Evolutionary conservation across 2,329 filamentous ascomycete species (phyloP).

Genomic region (Colletotrichum eleusines): DNA sequence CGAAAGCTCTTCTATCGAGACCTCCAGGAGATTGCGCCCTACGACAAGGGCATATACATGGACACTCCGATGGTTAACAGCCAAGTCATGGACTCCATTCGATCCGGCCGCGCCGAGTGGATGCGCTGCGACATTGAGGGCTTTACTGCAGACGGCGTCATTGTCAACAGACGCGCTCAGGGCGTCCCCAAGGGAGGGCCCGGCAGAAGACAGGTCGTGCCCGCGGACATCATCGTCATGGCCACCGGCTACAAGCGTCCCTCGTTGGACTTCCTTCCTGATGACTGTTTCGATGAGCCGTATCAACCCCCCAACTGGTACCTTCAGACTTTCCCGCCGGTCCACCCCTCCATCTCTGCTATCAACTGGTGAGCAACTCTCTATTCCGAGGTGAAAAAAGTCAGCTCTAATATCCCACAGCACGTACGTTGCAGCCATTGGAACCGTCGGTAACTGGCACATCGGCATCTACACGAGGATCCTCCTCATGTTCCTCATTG

Average conservation of each 20-base stretch:
- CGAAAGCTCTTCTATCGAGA: constrained; percentile 87
- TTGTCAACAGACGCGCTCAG: constrained; percentile 77
- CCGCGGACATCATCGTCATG: constrained; percentile 83
- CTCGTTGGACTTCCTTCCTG: constrained; percentile 77
- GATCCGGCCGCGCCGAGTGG: constrained; percentile 80
- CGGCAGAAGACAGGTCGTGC: constrained; percentile 73
- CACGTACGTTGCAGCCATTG: constrained; percentile 85
- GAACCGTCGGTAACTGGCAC: constrained; percentile 87
- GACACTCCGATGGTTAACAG: constrained; percentile 91
- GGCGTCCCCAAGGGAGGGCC: constrained; percentile 83
- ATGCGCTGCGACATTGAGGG: constrained; percentile 81
- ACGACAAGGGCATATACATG: constrained; percentile 79
- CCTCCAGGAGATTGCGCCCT: constrained; percentile 78
- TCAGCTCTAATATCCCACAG: constrained; percentile 52
- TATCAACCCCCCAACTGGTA: constrained; percentile 90
- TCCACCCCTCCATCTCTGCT: constrained; percentile 78
- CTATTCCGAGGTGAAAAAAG: neutral
- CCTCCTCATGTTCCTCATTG: constrained; percentile 86
- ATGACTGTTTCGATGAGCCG: constrained; percentile 77
- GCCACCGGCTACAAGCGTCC: constrained; percentile 86
- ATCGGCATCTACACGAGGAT: constrained; percentile 91
- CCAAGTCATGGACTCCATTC: constrained; percentile 81
- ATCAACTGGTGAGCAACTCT: constrained; percentile 71
- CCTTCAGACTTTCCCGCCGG: constrained; percentile 84
- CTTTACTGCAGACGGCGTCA: constrained; percentile 73